phyloP scores from a whole-genome alignment of 2,329 filamentous ascomycete species.

The Cladophialophora psammophila region DNA sequence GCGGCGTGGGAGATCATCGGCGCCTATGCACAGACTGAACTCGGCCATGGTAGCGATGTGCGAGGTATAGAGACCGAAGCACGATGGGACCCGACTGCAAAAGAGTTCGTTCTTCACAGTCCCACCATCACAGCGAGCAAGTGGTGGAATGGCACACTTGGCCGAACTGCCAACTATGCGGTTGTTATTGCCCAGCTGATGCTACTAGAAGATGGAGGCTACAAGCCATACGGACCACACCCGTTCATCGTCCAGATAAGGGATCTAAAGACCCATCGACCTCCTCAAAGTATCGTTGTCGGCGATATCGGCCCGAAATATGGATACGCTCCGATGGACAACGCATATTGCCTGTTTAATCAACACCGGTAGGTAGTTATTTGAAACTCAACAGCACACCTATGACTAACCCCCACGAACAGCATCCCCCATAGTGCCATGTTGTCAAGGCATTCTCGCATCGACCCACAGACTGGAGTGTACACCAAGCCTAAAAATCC shows the following conservation, averaged over 20 bases:
- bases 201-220: slow-evolving; percentile 47
- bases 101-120: slow-evolving; percentile 59
- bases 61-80: slow-evolving; percentile 58
- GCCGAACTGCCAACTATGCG: slow-evolving; percentile 59
- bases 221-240: slow-evolving; percentile 57
- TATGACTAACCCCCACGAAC: slow-evolving; percentile 2
- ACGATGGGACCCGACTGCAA: slow-evolving; percentile 53
- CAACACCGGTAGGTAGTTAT: slow-evolving; percentile 43
- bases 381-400: background rate
- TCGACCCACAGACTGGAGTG: slow-evolving; percentile 54
- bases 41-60: slow-evolving; percentile 62
- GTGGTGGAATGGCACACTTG: slow-evolving; percentile 63
- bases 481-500: slow-evolving; percentile 56
- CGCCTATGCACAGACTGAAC: slow-evolving; percentile 60
- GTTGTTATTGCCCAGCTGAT: slow-evolving; percentile 61
- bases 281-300: slow-evolving; percentile 56
- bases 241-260: slow-evolving; percentile 61
- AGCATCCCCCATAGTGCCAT: slow-evolving; percentile 56
- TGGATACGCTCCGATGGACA: slow-evolving; percentile 60
- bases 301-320: slow-evolving; percentile 63
- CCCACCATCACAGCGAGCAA: slow-evolving; percentile 60
- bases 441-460: slow-evolving; percentile 56
- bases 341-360: slow-evolving; percentile 61
- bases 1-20: slow-evolving; percentile 59
- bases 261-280: slow-evolving; percentile 55